Base-by-base conservation (phyloP, 345 rosid species). In the Abelmoschus esculentus region DNA sequence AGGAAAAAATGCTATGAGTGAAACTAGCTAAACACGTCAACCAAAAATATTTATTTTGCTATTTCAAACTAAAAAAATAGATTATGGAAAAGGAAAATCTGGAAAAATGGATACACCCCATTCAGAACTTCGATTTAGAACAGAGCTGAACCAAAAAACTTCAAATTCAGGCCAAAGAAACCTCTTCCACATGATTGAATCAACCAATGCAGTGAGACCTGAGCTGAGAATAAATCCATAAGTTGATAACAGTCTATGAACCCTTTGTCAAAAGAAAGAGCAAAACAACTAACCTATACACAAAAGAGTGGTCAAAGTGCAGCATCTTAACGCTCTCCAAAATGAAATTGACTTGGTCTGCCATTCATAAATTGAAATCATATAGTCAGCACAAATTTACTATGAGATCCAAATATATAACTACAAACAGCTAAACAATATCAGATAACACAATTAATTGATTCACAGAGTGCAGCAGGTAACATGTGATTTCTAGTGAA, bases 61-160 rank as follows among this genome's bases (percentile, higher is more conserved):
- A 53, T 12, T 69, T 56, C 42, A 38, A 38, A 38, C 42, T 38
- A 34, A 38, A 38, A 38, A 38, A 34, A 14, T 4, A 9, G 7
- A 10, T 34, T 34, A n/a, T 46, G 67, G 42, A 55, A 59, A 15
- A 61, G 52, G 70, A 46, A 58, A 63, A 38, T 50, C 66, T 29
- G 56, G 42, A 10, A 66, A 54, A 74, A 58, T 87, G 99, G 99
- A 91, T 95, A 95, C 98, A 72, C 99, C 99, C 99, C 99, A 95
- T 73, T 91, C 93, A 61, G 96, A 88, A 76, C 99, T 95, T 70
- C 96, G 90, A 80, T 95, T 88, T 67, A 90, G 83, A 79, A 95
- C 80, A 78, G 99, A 91, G 81, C 91, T 95, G 84, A 95, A 95
- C 98, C 96, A 95, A 26, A 91, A 80, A 79, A 95, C 98, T 88